phyloP scores from a whole-genome alignment of 176 grass and related monocot genomes.

The Eragrostis nindensis region DNA sequence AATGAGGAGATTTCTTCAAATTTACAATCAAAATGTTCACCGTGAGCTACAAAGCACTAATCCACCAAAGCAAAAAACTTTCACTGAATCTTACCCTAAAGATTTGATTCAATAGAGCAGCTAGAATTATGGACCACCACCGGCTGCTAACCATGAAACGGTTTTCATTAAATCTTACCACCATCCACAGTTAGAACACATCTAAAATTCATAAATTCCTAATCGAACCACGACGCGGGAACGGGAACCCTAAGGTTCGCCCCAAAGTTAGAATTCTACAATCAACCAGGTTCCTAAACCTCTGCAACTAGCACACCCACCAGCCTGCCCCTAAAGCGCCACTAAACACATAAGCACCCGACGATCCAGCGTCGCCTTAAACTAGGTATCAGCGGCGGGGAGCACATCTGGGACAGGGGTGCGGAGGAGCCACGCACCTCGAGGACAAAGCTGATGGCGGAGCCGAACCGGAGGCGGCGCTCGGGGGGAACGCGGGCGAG shows the following conservation, averaged over 20 bases:
- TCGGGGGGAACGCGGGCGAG: constrained; percentile 61
- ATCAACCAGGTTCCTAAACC: not conserved
- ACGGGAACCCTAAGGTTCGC: not conserved
- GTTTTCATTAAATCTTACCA: not conserved
- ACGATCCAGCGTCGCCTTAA: constrained; percentile 24
- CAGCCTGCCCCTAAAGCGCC: not conserved
- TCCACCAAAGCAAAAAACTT: not conserved
- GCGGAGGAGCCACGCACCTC: constrained; percentile 44
- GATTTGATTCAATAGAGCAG: constrained; percentile 10
- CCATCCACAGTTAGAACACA: not conserved
- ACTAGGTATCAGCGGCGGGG: not conserved
- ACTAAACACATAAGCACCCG: not conserved
- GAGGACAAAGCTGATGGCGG: constrained; percentile 56
- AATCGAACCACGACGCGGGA: not conserved
- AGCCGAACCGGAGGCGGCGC: constrained; percentile 68
- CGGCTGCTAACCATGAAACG: not conserved
- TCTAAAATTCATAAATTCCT: constrained; percentile 21
- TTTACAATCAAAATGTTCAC: not conserved
- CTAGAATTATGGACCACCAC: not conserved
- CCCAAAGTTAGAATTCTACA: not conserved
- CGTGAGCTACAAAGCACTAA: not conserved
- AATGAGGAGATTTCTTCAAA: not conserved
- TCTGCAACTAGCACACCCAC: not conserved
- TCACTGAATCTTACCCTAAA: not conserved
- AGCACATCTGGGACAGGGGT: not conserved